A percentile compares a stretch with the other conserved stretches of the same genome.
Evolutionary conservation across 2,329 filamentous ascomycete species (phyloP).

Genomic region (Ophiostoma sp.): DNA sequence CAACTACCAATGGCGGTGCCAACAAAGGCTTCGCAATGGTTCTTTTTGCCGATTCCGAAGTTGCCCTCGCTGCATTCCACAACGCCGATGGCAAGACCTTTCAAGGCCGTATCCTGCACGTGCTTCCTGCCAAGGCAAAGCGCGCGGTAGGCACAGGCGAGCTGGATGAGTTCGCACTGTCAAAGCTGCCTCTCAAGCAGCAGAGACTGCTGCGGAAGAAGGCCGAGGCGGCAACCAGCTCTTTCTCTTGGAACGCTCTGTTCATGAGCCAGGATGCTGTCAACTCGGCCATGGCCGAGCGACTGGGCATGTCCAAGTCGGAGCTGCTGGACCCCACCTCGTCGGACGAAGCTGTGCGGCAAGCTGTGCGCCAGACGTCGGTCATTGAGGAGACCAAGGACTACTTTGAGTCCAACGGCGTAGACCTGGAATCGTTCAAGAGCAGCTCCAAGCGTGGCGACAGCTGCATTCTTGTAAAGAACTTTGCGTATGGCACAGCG

Average conservation of each 20-base stretch:
- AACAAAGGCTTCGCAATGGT: conserved; percentile 91
- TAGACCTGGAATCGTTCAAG: conserved; percentile 90
- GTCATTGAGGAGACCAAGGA: conserved; percentile 94
- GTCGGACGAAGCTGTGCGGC: conserved; percentile 88
- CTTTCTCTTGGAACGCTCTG: conserved; percentile 99
- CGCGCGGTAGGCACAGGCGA: conserved; percentile 49
- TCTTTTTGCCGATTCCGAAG: conserved; percentile 65
- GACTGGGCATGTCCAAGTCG: conserved; percentile 83
- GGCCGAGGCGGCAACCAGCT: conserved; percentile 67
- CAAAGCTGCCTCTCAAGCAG: conserved; percentile 89
- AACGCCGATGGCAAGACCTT: conserved; percentile 78
- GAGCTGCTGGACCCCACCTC: conserved; percentile 94
- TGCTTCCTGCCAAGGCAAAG: conserved; percentile 78
- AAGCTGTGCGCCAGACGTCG: conserved; percentile 85
- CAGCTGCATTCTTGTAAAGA: conserved; percentile 85
- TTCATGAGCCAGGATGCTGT: conserved; percentile 97
- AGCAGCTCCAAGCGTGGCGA: conserved; percentile 70
- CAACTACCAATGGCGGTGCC: conserved; percentile 63
- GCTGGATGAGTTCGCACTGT: conserved; percentile 81
- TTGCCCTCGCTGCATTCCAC: conserved; percentile 73
- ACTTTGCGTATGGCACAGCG: conserved; percentile 80
- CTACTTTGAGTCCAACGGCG: conserved; percentile 81
- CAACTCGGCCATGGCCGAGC: conserved; percentile 78
- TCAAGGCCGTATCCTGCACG: conserved; percentile 85
- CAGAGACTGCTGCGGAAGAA: conserved; percentile 86